phyloP scores from a whole-genome alignment of 1,284 basidiomycete species.

The Austroboletus novae-zelandiae region DNA sequence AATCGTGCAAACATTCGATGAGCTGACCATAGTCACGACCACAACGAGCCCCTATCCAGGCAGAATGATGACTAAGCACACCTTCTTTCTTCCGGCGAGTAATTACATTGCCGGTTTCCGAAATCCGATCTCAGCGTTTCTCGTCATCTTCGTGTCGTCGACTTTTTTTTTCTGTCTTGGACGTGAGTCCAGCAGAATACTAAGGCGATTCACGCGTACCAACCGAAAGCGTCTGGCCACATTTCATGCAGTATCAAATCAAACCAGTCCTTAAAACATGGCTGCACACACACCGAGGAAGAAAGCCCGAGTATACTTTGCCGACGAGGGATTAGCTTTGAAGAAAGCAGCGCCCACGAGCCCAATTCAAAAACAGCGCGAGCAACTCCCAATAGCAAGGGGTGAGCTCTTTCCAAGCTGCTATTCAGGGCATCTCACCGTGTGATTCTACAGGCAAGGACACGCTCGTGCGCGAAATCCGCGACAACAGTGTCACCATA shows the following conservation, averaged over 20 bases:
- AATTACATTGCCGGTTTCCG: slow-evolving; percentile 22
- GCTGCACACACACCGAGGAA: slow-evolving; percentile 25
- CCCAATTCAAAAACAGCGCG: slow-evolving; percentile 58
- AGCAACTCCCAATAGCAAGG: slow-evolving; percentile 74
- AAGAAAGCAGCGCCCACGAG: slow-evolving; percentile 9
- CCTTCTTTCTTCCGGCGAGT: slow-evolving; percentile 5
- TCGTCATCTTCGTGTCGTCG: not conserved
- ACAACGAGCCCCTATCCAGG: no score
- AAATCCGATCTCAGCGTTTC: slow-evolving; percentile 21
- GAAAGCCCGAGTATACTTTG: slow-evolving; percentile 22
- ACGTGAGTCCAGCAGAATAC: not conserved
- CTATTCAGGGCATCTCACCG: slow-evolving; percentile 2
- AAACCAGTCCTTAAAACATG: slow-evolving; percentile 11
- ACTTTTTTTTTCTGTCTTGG: not conserved
- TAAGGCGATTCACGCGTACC: not conserved
- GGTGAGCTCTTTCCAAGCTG: slow-evolving; percentile 41
- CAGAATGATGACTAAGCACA: not conserved
- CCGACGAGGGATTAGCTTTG: slow-evolving; percentile 7
- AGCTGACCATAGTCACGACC: no score
- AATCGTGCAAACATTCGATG: no score
- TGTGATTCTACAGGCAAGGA: slow-evolving; percentile 55
- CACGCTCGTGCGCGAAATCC: slow-evolving; percentile 72
- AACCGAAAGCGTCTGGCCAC: not conserved
- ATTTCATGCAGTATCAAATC: slow-evolving; percentile 4
- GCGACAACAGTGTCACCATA: slow-evolving; percentile 83